Percentiles rank a stretch among this genome's conserved stretches.
These are phyloP conservation scores for Claviceps paspali DNA, from an alignment of 2,329 filamentous ascomycete species.

Conservation along the genomic window DNA sequence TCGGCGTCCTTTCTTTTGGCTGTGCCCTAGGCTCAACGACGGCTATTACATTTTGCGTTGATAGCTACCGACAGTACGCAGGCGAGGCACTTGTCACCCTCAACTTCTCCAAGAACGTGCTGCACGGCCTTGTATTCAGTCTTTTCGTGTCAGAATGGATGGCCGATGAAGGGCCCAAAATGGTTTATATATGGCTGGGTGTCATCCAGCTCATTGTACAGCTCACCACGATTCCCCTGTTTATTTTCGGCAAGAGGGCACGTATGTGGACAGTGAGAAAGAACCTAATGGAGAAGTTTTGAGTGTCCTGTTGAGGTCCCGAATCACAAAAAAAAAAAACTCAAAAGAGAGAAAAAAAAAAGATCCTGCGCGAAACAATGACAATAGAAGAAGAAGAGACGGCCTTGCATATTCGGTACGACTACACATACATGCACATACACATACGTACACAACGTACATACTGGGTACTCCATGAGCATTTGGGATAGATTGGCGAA, in stretches of 20 bases:
- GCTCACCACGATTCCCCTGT: conserved; percentile 73
- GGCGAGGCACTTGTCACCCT: conserved; percentile 88
- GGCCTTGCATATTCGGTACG: too few species aligned
- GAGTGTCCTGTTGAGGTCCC: too few species aligned
- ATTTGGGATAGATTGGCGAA: not conserved
- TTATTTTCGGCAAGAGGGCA: conserved; percentile 78
- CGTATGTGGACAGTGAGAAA: conserved; percentile 87
- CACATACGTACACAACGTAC: too few species aligned
- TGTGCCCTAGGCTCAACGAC: conserved; percentile 84
- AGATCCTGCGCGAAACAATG: too few species aligned
- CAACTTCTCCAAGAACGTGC: conserved; percentile 87
- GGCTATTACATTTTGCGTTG: conserved; percentile 84
- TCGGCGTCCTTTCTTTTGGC: conserved; percentile 82
- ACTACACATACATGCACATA: too few species aligned
- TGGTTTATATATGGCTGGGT: conserved; percentile 69
- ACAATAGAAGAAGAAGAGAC: too few species aligned
- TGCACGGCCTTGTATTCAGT: conserved; percentile 79
- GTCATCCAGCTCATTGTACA: conserved; percentile 70
- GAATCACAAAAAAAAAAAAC: too few species aligned
- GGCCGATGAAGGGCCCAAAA: conserved; percentile 55
- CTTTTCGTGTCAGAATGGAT: conserved; percentile 84
- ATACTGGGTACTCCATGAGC: not conserved
- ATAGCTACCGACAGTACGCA: conserved; percentile 85
- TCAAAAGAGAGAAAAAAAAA: too few species aligned
- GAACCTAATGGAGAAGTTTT: conserved; percentile 70